phyloP scores from a whole-genome alignment of 352 stramenopile species.

The Stramenopiles sp. region DNA sequence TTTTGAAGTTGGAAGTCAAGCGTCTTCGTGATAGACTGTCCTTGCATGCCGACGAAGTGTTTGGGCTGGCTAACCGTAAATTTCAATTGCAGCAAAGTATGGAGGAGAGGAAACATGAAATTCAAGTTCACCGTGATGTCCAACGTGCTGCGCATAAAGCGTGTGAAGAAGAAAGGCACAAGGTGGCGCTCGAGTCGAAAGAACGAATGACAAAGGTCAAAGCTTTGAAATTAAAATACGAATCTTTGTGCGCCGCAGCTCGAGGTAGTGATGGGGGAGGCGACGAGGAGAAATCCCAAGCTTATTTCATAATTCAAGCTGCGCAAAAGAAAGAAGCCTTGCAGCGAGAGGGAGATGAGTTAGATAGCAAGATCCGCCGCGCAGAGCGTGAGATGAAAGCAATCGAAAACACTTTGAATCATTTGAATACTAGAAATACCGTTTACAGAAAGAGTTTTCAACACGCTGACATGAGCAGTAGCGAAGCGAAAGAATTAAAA shows the following conservation, averaged over 20 bases:
- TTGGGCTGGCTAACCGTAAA: slow-evolving; percentile 73
- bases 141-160: slow-evolving; percentile 58
- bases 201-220: slow-evolving; percentile 58
- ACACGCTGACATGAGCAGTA: slow-evolving; percentile 51
- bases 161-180: slow-evolving; percentile 76
- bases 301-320: slow-evolving; percentile 83
- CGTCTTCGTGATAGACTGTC: slow-evolving; percentile 64
- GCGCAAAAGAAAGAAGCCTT: slow-evolving; percentile 80
- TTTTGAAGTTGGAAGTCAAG: slow-evolving; percentile 76
- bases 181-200: slow-evolving; percentile 63
- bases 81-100: slow-evolving; percentile 77
- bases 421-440: slow-evolving; percentile 76
- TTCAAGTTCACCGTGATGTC: slow-evolving; percentile 57
- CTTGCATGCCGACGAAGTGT: slow-evolving; percentile 63
- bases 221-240: slow-evolving; percentile 77
- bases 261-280: slow-evolving; percentile 32
- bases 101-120: slow-evolving; percentile 73
- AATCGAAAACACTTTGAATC: slow-evolving; percentile 69
- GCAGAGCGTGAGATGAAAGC: slow-evolving; percentile 73
- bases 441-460: slow-evolving; percentile 78
- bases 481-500: slow-evolving; percentile 56
- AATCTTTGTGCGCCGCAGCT: slow-evolving; percentile 38
- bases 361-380: slow-evolving; percentile 75
- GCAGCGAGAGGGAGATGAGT: slow-evolving; percentile 74
- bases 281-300: slow-evolving; percentile 61